Percentiles rank a stretch among this genome's conserved stretches.
Conservation (phyloP, 2,329 filamentous ascomycete genomes). For the Macrophomina phaseolina region DNA sequence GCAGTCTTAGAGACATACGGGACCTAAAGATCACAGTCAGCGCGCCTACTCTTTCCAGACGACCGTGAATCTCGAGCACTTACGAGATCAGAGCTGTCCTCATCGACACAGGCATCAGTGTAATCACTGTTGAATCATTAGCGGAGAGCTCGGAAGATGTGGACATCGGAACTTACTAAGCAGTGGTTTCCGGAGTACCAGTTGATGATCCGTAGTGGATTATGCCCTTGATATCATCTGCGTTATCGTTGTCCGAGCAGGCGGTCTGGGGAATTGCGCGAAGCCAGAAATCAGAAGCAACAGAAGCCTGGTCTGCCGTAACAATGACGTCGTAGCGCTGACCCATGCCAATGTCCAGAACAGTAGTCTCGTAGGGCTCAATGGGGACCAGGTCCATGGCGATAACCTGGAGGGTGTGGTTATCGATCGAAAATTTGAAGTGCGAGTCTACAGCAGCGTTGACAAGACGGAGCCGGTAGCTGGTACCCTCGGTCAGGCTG, state of each 20-base stretch:
- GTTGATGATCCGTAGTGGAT: constrained; percentile 24
- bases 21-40: constrained; percentile 19
- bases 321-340: constrained; percentile 50
- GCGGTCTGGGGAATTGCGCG: constrained; percentile 23
- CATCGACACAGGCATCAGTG: constrained; percentile 25
- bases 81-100: constrained; percentile 35
- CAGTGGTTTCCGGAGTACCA: not conserved
- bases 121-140: not conserved
- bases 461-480: constrained; percentile 64
- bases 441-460: constrained; percentile 53
- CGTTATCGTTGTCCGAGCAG: constrained; percentile 26
- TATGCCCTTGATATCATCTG: constrained; percentile 27
- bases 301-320: constrained; percentile 39
- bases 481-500: constrained; percentile 53
- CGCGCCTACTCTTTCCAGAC: no score
- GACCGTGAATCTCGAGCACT: no score
- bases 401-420: constrained; percentile 53
- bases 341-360: constrained; percentile 41
- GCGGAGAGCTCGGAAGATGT: no score
- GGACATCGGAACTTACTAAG: not conserved
- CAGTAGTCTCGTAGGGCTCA: constrained; percentile 40
- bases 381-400: constrained; percentile 52
- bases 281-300: constrained; percentile 29
- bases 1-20: constrained; percentile 42
- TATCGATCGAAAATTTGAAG: constrained; percentile 43